Evolutionary conservation across 139 green algal species (phyloP).

Genomic region (Chloropicon primus): DNA sequence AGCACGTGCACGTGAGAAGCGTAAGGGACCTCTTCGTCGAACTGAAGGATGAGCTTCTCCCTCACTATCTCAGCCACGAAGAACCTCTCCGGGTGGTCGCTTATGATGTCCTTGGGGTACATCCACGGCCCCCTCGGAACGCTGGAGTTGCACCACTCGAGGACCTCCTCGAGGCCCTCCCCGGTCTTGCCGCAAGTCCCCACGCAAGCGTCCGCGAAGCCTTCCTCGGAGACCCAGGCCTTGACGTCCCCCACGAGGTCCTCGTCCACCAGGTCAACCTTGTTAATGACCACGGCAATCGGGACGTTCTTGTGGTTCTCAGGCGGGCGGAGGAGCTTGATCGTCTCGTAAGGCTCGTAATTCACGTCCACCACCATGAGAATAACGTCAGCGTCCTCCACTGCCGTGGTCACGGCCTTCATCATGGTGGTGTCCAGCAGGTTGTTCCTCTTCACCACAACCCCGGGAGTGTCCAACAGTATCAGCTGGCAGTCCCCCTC

Average conservation of each 20-base stretch:
- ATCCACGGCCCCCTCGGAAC: slow-evolving; percentile 65
- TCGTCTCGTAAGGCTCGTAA: slow-evolving; percentile 25
- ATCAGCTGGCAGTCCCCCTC: slow-evolving; percentile 44
- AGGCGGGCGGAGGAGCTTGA: slow-evolving; percentile 32
- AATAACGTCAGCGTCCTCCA: slow-evolving; percentile 66
- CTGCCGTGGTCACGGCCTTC: slow-evolving; percentile 50
- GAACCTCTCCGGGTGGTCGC: slow-evolving; percentile 83
- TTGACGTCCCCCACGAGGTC: slow-evolving; percentile 27
- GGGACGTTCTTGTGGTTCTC: slow-evolving; percentile 32
- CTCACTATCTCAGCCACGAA: slow-evolving; percentile 92
- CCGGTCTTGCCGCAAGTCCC: slow-evolving; percentile 25
- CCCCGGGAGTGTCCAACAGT: slow-evolving; percentile 85
- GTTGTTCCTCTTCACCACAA: slow-evolving; percentile 57
- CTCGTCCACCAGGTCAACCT: slow-evolving; percentile 43
- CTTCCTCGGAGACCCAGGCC: slow-evolving; percentile 26
- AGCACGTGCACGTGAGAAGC: slow-evolving; percentile 51
- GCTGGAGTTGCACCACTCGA: slow-evolving; percentile 47
- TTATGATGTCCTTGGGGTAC: slow-evolving; percentile 65
- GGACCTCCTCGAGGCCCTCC: slow-evolving; percentile 30
- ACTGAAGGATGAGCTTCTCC: slow-evolving; percentile 88
- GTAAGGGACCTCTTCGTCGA: slow-evolving; percentile 70
- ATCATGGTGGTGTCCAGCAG: slow-evolving; percentile 90
- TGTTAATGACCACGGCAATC: slow-evolving; percentile 73
- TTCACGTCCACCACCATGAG: slow-evolving; percentile 59
- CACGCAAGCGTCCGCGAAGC: slow-evolving; percentile 7